Base-by-base conservation (phyloP, 2,329 filamentous ascomycete species). In the Rutstroemia sydowiana region DNA sequence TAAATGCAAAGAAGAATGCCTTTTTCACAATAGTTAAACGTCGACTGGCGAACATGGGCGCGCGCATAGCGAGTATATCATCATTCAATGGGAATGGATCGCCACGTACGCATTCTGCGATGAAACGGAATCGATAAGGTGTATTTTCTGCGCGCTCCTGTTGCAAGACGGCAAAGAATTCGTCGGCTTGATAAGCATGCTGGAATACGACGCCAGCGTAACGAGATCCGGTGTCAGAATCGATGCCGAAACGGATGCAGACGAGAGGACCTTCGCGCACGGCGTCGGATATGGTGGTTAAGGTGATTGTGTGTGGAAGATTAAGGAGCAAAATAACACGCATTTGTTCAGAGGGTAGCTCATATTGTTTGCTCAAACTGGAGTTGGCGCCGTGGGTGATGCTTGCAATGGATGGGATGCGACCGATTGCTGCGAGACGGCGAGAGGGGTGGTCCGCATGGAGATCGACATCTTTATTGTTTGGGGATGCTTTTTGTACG, bases 1-100 rank as follows among this genome's bases (percentile, higher is more conserved):
- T 56, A 28, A 59, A 60, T 36, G 60, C 59, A 34, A 62, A 65
- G 55, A 66, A 65, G 55, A 66, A 64, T 5, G 52, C 55, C 8
- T 56, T 61, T 42, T 65, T 65, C 49, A 65, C 64, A 9, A 66
- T 56, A 0, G 63, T 65, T 3, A 66, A 51, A 13, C 64, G 61
- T 0, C 64, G 62, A 3, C 51, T 62, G n/a, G 64, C 61, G 37
- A 47, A 58, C 0, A 49, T 56, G 8, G 58, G 58, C 5, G 52
- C 21, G 1, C 45, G 46, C 64, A 66, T 66, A 2, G 58, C 48
- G 20, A 48, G 50, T 23, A 66, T 58, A 21, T 45, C 53, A 0
- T 62, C 57, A 20, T 64, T 59, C 1, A 51, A 50, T 1, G 58
- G 56, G 36, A 59, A 57, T 2, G 57, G 45, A 6, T 62, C 62